Conservation (phyloP, 2,329 filamentous ascomycete species). For the Cercospora zeae-maydis region DNA sequence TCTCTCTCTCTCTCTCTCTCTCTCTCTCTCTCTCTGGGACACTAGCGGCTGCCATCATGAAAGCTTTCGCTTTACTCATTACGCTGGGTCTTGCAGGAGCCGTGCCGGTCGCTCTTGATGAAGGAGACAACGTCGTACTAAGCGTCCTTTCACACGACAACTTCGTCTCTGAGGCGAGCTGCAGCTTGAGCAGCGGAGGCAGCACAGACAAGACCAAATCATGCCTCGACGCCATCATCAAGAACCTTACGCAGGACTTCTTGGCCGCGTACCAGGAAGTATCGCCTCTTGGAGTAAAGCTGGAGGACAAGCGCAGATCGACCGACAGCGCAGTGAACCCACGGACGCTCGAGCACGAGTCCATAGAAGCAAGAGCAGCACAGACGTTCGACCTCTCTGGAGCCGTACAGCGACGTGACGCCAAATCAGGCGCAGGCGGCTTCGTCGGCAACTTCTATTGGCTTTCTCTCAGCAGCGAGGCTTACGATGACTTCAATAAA, state of each 20-base stretch:
- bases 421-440: background rate
- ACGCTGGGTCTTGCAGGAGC: background rate
- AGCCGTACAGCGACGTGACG: background rate
- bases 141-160: constrained; percentile 1
- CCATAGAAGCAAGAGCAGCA: background rate
- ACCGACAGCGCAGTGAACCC: no score
- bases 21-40: no score
- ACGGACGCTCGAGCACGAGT: no score
- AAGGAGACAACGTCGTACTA: background rate
- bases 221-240: background rate
- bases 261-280: background rate
- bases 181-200: background rate
- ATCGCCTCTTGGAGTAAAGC: background rate
- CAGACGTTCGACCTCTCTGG: background rate
- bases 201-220: background rate
- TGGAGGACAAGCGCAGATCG: background rate
- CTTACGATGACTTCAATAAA: background rate
- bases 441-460: constrained; percentile 2
- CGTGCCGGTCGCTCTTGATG: background rate
- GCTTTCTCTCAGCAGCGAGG: background rate
- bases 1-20: no score
- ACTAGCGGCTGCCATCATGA: background rate
- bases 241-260: background rate
- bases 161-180: background rate
- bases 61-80: background rate